phyloP scores from a whole-genome alignment of 306 rosid genomes.

The Cucurbita maxima region DNA sequence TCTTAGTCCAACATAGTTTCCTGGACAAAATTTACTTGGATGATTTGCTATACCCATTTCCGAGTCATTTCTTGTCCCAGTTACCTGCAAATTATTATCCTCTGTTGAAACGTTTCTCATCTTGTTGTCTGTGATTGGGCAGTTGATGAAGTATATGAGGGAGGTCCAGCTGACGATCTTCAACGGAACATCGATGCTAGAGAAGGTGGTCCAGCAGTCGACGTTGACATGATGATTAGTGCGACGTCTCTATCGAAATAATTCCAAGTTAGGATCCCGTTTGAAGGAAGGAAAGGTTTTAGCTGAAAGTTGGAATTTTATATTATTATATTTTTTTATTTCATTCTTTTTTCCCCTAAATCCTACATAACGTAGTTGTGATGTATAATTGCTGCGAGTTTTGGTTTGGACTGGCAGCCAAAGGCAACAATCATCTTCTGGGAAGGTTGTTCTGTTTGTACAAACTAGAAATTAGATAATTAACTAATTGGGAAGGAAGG shows the following conservation, averaged over 20 bases:
- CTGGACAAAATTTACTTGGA: not conserved
- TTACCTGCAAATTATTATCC: not conserved
- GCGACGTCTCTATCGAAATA: not conserved
- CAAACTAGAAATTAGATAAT: constrained; percentile 19
- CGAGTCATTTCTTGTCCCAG: not conserved
- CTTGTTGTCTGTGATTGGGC: constrained; percentile 6
- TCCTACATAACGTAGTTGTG: constrained; percentile 9
- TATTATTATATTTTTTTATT: not conserved
- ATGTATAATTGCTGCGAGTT: constrained; percentile 17
- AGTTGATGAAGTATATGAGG: constrained; percentile 61
- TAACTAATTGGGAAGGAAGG: not conserved
- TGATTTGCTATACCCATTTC: no score
- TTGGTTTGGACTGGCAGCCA: constrained; percentile 13
- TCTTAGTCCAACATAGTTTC: not conserved
- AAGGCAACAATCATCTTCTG: not conserved
- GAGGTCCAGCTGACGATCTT: constrained; percentile 93
- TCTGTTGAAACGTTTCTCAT: not conserved
- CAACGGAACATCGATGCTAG: constrained; percentile 85
- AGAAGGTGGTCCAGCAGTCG: constrained; percentile 47
- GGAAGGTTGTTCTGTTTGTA: constrained; percentile 19
- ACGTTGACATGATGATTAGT: not conserved
- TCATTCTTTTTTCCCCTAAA: constrained; percentile 10
- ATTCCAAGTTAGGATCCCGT: not conserved
- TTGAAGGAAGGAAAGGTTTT: not conserved
- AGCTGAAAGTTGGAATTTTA: not conserved